Evolutionary conservation across 352 stramenopile genomes (phyloP).

Genomic region (Pythium grandisporangium): DNA sequence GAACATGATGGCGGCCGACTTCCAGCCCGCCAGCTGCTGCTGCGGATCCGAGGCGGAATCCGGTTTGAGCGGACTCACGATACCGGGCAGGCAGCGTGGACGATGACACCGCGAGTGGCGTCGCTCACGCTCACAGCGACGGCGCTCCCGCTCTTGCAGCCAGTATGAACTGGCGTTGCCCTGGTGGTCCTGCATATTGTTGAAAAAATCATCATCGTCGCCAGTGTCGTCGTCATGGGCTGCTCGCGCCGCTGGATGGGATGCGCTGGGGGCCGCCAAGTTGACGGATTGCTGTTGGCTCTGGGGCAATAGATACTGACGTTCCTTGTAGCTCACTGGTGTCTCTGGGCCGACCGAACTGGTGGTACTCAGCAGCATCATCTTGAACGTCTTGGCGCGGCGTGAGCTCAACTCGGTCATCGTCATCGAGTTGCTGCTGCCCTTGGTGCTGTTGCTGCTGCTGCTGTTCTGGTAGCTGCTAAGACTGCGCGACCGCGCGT

Average conservation of each 20-base stretch:
- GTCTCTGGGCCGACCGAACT: no score
- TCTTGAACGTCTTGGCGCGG: conserved; percentile 11
- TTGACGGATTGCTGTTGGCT: not conserved
- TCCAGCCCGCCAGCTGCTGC: conserved; percentile 23
- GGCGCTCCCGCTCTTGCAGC: conserved; percentile 60
- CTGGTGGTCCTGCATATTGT: no score
- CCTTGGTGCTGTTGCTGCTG: not conserved
- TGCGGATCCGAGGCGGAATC: no score
- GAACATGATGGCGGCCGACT: conserved; percentile 57
- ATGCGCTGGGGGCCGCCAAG: not conserved
- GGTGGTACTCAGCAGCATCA: conserved; percentile 9
- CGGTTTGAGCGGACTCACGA: no score
- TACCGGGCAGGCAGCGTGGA: no score
- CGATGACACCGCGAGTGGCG: conserved; percentile 1
- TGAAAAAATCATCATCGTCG: no score
- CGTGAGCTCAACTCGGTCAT: conserved; percentile 9
- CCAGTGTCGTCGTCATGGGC: conserved; percentile 7
- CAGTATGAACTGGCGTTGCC: conserved; percentile 54
- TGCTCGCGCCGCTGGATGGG: conserved; percentile 6
- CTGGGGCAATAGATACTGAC: no score
- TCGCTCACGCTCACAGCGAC: conserved; percentile 16
- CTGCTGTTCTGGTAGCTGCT: not conserved
- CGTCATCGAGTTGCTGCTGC: conserved; percentile 15
- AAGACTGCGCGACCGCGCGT: conserved; percentile 3
- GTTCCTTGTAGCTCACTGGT: no score